A percentile compares a stretch with the other conserved stretches of the same genome.
Conservation (phyloP, 2,329 filamentous ascomycete genomes). For the Apiospora phragmitis region DNA sequence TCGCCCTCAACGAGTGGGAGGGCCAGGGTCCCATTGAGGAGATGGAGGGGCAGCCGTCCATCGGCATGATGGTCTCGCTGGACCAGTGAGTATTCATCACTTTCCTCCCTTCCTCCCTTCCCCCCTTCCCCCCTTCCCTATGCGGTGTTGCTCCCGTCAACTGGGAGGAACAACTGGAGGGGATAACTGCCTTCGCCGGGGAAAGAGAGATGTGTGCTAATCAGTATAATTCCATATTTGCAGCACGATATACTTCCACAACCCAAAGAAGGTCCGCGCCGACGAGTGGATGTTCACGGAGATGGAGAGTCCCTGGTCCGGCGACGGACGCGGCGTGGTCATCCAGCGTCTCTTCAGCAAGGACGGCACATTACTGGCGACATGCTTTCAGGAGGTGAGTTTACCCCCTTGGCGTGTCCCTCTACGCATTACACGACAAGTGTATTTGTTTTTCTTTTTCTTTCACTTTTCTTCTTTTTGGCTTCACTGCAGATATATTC, state of each 20-base stretch:
- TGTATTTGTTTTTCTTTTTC: not conserved
- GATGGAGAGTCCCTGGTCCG: constrained; percentile 79
- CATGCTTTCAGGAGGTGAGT: constrained; percentile 75
- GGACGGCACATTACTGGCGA: constrained; percentile 74
- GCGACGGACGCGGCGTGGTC: constrained; percentile 75
- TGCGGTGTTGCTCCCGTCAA: not conserved
- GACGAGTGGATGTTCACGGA: constrained; percentile 80
- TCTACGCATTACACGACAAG: not conserved
- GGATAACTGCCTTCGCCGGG: no score
- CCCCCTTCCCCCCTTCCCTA: not conserved
- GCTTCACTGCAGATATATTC: not conserved
- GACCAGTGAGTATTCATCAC: constrained; percentile 58
- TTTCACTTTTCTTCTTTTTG: not conserved
- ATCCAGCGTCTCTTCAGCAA: constrained; percentile 71
- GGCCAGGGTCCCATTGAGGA: constrained; percentile 49
- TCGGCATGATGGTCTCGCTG: constrained; percentile 84
- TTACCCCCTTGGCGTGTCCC: not conserved
- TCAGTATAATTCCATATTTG: not conserved
- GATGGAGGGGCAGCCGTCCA: constrained; percentile 51
- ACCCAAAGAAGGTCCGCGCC: constrained; percentile 56
- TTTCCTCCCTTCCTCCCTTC: not conserved
- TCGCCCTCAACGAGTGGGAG: constrained; percentile 42
- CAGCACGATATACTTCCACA: constrained; percentile 65
- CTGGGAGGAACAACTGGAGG: no score
- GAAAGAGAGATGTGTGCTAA: not conserved